These are phyloP conservation scores for Penicillium sp. DNA, from an alignment of 2,329 filamentous ascomycete genomes.

Conservation along the genomic window DNA sequence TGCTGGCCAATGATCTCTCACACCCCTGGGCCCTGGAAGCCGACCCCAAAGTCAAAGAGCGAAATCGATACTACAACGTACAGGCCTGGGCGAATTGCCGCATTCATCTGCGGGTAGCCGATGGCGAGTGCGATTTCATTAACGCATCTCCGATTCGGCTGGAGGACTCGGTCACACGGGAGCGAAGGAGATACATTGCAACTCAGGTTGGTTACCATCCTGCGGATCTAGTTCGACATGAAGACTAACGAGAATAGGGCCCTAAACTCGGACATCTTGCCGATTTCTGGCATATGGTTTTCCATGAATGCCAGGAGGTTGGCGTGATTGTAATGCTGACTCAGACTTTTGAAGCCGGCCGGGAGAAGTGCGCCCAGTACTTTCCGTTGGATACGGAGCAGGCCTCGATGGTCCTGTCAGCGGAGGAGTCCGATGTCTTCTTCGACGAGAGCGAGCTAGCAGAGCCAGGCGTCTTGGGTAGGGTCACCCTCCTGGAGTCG, in stretches of 20 bases:
- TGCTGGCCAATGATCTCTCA: conserved; percentile 46
- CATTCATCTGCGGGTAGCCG: conserved; percentile 75
- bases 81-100: conserved; percentile 87
- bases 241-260: conserved; percentile 52
- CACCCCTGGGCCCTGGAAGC: conserved; percentile 62
- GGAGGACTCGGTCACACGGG: conserved; percentile 50
- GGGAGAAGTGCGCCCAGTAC: conserved; percentile 87
- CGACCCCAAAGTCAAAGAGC: conserved; percentile 56
- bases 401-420: conserved; percentile 47
- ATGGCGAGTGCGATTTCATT: conserved; percentile 74
- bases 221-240: background rate
- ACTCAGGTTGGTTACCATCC: conserved; percentile 63
- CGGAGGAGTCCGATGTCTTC: conserved; percentile 38
- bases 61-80: conserved; percentile 89
- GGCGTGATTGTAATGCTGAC: conserved; percentile 95
- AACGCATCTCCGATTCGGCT: conserved; percentile 75
- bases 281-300: conserved; percentile 95
- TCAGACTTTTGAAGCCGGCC: conserved; percentile 74
- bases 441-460: conserved; percentile 65
- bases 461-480: conserved; percentile 65
- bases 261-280: conserved; percentile 74
- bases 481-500: conserved; percentile 62
- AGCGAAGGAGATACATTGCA: conserved; percentile 72
- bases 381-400: conserved; percentile 66
- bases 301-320: conserved; percentile 72